phyloP scores from a whole-genome alignment of 2,329 filamentous ascomycete species.

The Stachybotrys chartarum region DNA sequence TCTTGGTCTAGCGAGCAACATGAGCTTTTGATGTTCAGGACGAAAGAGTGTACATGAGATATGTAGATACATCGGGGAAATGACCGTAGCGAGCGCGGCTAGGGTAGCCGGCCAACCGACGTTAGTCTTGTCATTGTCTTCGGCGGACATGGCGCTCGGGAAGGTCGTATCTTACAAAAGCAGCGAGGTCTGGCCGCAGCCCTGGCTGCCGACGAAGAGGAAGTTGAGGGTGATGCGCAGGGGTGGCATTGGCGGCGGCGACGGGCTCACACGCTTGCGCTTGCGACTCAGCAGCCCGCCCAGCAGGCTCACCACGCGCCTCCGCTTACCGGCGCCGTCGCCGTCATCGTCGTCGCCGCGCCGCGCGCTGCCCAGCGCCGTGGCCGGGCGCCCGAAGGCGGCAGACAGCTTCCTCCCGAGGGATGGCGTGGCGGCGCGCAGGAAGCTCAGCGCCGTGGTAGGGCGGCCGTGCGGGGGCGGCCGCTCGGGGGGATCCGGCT shows the following conservation, averaged over 20 bases:
- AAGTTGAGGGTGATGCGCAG: constrained; percentile 23
- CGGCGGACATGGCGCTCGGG: rapidly evolving
- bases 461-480: constrained; percentile 1
- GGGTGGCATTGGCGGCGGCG: constrained; percentile 5
- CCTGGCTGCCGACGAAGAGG: constrained; percentile 25
- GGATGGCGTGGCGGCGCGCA: constrained; percentile 17
- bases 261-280: constrained; percentile 13
- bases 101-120: neutral
- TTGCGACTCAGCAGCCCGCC: constrained; percentile 17
- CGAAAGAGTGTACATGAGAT: neutral
- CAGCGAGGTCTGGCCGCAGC: constrained; percentile 28
- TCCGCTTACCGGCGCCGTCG: too few relatives aligned
- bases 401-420: constrained; percentile 10
- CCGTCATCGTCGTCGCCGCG: neutral
- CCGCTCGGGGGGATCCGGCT: neutral
- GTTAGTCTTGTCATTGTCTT: too few relatives aligned
- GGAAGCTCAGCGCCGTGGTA: constrained; percentile 18
- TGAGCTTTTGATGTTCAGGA: constrained; percentile 2
- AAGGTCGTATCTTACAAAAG: constrained; percentile 21
- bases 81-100: constrained; percentile 29
- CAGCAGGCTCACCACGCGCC: neutral
- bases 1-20: constrained; percentile 16
- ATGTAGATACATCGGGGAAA: constrained; percentile 23
- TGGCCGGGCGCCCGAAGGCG: constrained; percentile 5
- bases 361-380: constrained; percentile 4